A percentile compares a stretch with the other conserved stretches of the same genome.
Conservation (phyloP, 2,329 filamentous ascomycete genomes). For the Colletotrichum acutatum region DNA sequence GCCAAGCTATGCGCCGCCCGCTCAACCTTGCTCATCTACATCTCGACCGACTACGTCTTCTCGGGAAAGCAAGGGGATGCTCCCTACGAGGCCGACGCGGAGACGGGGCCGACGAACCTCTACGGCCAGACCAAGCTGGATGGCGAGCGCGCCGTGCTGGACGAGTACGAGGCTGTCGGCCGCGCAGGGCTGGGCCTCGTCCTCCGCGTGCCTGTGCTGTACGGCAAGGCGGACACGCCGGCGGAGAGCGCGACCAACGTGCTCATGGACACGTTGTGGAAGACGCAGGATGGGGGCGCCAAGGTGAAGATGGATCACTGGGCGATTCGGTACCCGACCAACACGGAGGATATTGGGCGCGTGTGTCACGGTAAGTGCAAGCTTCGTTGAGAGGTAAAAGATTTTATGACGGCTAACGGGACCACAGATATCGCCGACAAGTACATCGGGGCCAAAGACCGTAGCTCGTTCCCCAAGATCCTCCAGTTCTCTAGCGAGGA, state of each 20-base stretch:
- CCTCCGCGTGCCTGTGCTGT: constrained; percentile 84
- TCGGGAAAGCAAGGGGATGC: constrained; percentile 80
- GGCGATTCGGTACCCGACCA: constrained; percentile 86
- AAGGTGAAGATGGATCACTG: constrained; percentile 87
- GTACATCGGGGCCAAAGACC: constrained; percentile 66
- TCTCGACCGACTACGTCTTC: constrained; percentile 87
- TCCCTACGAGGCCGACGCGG: constrained; percentile 76
- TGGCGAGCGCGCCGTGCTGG: constrained; percentile 73
- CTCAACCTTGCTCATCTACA: constrained; percentile 76
- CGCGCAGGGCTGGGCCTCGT: constrained; percentile 71
- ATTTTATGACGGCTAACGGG: constrained; percentile 27
- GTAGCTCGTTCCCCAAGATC: constrained; percentile 70
- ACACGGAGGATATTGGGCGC: constrained; percentile 86
- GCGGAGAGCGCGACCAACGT: constrained; percentile 86
- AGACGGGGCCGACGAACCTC: constrained; percentile 78
- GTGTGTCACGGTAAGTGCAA: constrained; percentile 71
- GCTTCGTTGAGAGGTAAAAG: too few relatives aligned
- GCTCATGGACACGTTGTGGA: constrained; percentile 81
- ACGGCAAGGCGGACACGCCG: constrained; percentile 77
- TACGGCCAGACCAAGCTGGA: constrained; percentile 74
- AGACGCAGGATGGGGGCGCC: constrained; percentile 71
- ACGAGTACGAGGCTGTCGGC: constrained; percentile 61
- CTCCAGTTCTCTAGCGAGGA: constrained; percentile 92
- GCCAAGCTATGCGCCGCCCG: constrained; percentile 73
- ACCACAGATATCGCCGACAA: constrained; percentile 74